phyloP scores from a whole-genome alignment of 2,329 filamentous ascomycete genomes.

The Fusarium begoniae region DNA sequence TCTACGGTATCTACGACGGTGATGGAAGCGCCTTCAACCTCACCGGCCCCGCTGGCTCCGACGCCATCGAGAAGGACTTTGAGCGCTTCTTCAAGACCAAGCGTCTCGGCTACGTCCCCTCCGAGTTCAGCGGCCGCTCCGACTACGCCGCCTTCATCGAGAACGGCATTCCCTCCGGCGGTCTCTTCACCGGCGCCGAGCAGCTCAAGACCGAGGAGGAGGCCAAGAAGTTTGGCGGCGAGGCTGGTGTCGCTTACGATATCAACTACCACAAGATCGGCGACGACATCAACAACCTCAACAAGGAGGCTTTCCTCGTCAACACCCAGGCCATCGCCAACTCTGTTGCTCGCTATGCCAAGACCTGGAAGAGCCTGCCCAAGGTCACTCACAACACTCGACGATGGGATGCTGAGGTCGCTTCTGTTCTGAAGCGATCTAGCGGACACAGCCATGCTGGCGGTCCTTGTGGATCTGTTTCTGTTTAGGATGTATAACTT shows the following conservation, averaged over 20 bases:
- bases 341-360: slow-evolving; percentile 53
- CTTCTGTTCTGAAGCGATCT: slow-evolving; percentile 42
- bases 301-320: slow-evolving; percentile 55
- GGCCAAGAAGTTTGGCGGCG: slow-evolving; percentile 68
- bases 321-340: slow-evolving; percentile 56
- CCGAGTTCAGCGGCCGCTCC: slow-evolving; percentile 71
- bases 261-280: slow-evolving; percentile 57
- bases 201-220: slow-evolving; percentile 69
- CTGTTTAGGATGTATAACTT: neutral
- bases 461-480: slow-evolving; percentile 43
- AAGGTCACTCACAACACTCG: slow-evolving; percentile 41
- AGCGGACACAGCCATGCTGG: slow-evolving; percentile 37
- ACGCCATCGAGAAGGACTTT: slow-evolving; percentile 67
- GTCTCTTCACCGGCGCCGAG: slow-evolving; percentile 75
- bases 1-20: slow-evolving; percentile 67
- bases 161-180: slow-evolving; percentile 72
- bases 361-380: slow-evolving; percentile 50
- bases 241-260: slow-evolving; percentile 60
- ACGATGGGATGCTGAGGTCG: slow-evolving; percentile 44
- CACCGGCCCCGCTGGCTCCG: slow-evolving; percentile 63
- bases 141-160: slow-evolving; percentile 76
- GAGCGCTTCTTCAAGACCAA: slow-evolving; percentile 61
- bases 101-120: slow-evolving; percentile 63
- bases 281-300: slow-evolving; percentile 53
- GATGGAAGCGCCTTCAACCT: slow-evolving; percentile 69